phyloP scores from a whole-genome alignment of 495 filamentous ascomycete genomes.

The Rhypophila decipiens region DNA sequence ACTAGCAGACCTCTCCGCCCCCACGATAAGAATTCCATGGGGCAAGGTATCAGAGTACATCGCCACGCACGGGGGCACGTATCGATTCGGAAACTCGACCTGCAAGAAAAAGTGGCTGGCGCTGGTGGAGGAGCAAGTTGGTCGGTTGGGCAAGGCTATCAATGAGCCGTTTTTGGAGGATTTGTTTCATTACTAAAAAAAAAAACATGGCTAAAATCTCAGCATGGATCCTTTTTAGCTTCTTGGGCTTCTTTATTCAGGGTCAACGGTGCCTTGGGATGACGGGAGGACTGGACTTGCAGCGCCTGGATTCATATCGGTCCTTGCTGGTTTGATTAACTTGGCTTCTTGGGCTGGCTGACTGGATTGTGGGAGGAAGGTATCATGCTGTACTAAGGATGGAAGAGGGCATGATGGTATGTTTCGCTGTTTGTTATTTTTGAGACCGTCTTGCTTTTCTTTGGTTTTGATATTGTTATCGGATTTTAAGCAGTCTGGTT shows the following conservation, averaged over 20 bases:
- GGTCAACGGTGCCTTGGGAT: too few relatives aligned
- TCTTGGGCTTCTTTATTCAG: too few relatives aligned
- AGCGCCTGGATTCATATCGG: too few relatives aligned
- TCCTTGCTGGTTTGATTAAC: too few relatives aligned
- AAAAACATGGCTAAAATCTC: too few relatives aligned
- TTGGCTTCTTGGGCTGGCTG: too few relatives aligned
- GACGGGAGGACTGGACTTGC: too few relatives aligned
- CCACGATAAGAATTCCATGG: constrained; percentile 62
- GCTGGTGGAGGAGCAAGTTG: constrained; percentile 22
- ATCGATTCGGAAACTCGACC: constrained; percentile 79
- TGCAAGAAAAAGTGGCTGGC: constrained; percentile 80
- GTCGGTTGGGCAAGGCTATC: constrained; percentile 6
- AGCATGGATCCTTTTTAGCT: too few relatives aligned
- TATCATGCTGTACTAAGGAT: neutral
- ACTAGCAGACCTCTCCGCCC: constrained; percentile 11
- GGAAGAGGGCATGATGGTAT: neutral
- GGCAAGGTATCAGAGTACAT: constrained; percentile 76
- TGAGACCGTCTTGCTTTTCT: too few relatives aligned
- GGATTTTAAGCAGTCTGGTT: too few relatives aligned
- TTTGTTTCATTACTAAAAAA: constrained; percentile 1
- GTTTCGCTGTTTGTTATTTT: too few relatives aligned
- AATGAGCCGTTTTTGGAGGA: constrained; percentile 10
- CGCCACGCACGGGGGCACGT: constrained; percentile 61
- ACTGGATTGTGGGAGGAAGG: neutral
- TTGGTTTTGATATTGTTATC: too few relatives aligned